These are phyloP conservation scores for Omphalotus guepiniiformis DNA, from an alignment of 768 basidiomycete genomes.

Conservation along the genomic window DNA sequence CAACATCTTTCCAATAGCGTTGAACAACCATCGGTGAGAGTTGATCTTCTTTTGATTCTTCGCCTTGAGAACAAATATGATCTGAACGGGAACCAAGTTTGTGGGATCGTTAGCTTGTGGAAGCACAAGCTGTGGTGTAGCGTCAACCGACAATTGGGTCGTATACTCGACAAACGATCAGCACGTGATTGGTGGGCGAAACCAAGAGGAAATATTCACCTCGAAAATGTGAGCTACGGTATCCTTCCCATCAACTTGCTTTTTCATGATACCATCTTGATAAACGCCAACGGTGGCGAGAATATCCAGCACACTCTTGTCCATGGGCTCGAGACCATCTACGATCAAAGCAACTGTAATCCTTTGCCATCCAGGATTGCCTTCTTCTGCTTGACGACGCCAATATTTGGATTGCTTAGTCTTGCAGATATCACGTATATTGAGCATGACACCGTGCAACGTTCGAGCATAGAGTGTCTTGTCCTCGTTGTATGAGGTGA, in stretches of 20 bases:
- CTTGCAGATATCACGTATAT: slow-evolving; percentile 96
- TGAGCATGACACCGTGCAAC: slow-evolving; percentile 93
- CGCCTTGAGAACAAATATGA: slow-evolving; percentile 88
- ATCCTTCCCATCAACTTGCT: slow-evolving; percentile 82
- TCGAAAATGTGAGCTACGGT: slow-evolving; percentile 95
- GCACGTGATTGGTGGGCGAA: slow-evolving; percentile 6
- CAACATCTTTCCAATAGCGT: slow-evolving; percentile 81
- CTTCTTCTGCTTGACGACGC: slow-evolving; percentile 78
- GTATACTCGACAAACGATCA: slow-evolving; percentile 63
- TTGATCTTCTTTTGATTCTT: slow-evolving; percentile 97
- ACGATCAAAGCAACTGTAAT: slow-evolving; percentile 88
- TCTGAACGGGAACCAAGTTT: slow-evolving; percentile 89
- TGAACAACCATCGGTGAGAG: slow-evolving; percentile 94
- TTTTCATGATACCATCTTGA: slow-evolving; percentile 95
- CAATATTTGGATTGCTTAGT: slow-evolving; percentile 94
- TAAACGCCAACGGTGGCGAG: slow-evolving; percentile 90
- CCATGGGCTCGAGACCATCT: slow-evolving; percentile 92
- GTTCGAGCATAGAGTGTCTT: slow-evolving; percentile 90
- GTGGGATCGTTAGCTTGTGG: slow-evolving; percentile 88
- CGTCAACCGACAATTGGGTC: slow-evolving; percentile 90
- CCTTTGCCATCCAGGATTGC: slow-evolving; percentile 84
- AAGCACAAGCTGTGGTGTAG: slow-evolving; percentile 85
- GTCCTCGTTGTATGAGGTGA: slow-evolving; percentile 92
- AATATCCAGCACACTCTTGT: slow-evolving; percentile 89
- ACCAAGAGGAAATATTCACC: slow-evolving; percentile 35